These are phyloP conservation scores for Glonium stellatum DNA, from an alignment of 495 filamentous ascomycete genomes.

Conservation along the genomic window DNA sequence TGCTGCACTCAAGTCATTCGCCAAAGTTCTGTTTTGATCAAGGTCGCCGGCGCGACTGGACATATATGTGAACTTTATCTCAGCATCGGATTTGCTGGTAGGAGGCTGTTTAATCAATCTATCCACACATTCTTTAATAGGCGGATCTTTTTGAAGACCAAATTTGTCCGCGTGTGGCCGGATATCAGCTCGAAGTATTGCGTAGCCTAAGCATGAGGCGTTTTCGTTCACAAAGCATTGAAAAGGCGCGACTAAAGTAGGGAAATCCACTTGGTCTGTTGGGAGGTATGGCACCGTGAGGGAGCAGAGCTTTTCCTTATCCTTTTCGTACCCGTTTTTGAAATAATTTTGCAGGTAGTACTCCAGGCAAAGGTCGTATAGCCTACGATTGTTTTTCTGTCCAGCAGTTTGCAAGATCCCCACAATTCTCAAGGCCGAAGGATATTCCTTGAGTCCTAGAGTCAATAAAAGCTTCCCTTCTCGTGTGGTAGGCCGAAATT, in stretches of 20 bases:
- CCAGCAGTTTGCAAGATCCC: constrained; percentile 61
- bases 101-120: constrained; percentile 65
- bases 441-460: constrained; percentile 39
- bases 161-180: constrained; percentile 72
- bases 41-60: constrained; percentile 68
- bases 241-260: constrained; percentile 58
- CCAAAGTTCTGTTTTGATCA: constrained; percentile 44
- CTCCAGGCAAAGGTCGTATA: constrained; percentile 61
- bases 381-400: constrained; percentile 45
- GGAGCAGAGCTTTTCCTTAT: constrained; percentile 46
- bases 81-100: constrained; percentile 53
- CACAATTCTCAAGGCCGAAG: constrained; percentile 62
- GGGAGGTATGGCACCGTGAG: constrained; percentile 61
- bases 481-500: constrained; percentile 7
- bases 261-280: constrained; percentile 52
- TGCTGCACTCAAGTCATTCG: constrained; percentile 50
- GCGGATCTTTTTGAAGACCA: constrained; percentile 72
- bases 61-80: constrained; percentile 72
- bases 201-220: constrained; percentile 69
- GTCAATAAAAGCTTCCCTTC: constrained; percentile 21
- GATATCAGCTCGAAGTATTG: constrained; percentile 65
- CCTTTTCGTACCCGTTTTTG: constrained; percentile 61
- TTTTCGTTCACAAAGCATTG: constrained; percentile 77
- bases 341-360: constrained; percentile 79
- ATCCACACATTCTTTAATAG: constrained; percentile 65